phyloP scores from a whole-genome alignment of 306 rosid species.

The Lathyrus sativus region DNA sequence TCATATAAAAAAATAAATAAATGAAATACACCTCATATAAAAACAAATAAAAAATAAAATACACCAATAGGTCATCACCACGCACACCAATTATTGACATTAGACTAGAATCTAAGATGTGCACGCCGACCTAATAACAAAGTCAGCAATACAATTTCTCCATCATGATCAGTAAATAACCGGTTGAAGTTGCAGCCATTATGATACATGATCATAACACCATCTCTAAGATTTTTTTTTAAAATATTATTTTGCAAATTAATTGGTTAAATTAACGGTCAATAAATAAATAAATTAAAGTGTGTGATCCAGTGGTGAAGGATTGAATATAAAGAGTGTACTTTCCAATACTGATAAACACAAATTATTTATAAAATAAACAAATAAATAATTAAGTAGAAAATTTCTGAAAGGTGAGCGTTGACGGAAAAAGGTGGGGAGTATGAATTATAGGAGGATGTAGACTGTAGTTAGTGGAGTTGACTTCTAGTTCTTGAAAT shows the following conservation, averaged over 20 bases:
- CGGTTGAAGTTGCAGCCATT: background rate
- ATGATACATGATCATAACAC: background rate
- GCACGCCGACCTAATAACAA: background rate
- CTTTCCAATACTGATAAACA: too few relatives aligned
- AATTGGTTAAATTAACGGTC: background rate
- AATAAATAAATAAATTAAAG: too few relatives aligned
- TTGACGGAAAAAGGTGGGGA: background rate
- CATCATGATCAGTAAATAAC: background rate
- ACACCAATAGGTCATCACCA: background rate
- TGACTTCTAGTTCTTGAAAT: background rate
- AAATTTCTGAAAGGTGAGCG: background rate
- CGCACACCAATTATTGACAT: background rate
- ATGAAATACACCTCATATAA: background rate
- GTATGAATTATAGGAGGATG: background rate
- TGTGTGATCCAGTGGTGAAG: too few relatives aligned
- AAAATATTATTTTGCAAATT: background rate
- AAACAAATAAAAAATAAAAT: background rate
- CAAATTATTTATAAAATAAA: too few relatives aligned
- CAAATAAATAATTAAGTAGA: background rate
- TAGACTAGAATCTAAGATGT: background rate
- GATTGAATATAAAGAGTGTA: too few relatives aligned
- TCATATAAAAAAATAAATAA: background rate
- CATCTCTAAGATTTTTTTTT: background rate
- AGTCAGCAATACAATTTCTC: background rate
- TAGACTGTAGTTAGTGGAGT: background rate